Evolutionary conservation across 306 rosid species (phyloP).

Genomic region (Pachyrhizus erosus): DNA sequence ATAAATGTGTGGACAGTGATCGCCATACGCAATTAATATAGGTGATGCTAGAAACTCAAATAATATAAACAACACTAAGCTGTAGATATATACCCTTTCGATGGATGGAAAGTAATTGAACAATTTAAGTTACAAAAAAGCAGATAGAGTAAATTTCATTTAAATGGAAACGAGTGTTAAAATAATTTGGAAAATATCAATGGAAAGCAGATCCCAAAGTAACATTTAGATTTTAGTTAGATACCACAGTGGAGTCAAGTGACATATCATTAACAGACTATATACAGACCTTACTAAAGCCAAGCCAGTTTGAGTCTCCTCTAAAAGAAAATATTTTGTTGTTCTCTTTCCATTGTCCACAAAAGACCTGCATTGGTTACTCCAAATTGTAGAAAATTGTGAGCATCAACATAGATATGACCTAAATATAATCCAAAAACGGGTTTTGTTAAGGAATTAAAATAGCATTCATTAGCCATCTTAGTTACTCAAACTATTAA

Average conservation of each 20-base stretch:
- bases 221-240: slow-evolving; percentile 17
- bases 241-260: background rate
- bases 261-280: background rate
- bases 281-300: slow-evolving; percentile 78
- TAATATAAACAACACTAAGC: background rate
- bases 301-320: slow-evolving; percentile 99
- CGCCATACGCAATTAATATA: background rate
- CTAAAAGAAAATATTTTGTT: slow-evolving; percentile 70
- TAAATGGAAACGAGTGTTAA: background rate
- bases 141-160: background rate
- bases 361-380: slow-evolving; percentile 65
- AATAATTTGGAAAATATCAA: background rate
- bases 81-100: background rate
- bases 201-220: background rate
- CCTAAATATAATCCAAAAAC: slow-evolving; percentile 12
- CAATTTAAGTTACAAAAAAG: background rate
- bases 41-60: slow-evolving; percentile 2
- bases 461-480: background rate
- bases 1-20: background rate
- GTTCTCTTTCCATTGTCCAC: slow-evolving; percentile 80
- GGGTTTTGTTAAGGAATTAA: background rate
- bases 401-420: slow-evolving; percentile 35
- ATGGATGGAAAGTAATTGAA: background rate
- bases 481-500: background rate
- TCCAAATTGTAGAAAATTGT: slow-evolving; percentile 32